phyloP scores from a whole-genome alignment of 176 grass and related monocot genomes.

The Lolium multiflorum region DNA sequence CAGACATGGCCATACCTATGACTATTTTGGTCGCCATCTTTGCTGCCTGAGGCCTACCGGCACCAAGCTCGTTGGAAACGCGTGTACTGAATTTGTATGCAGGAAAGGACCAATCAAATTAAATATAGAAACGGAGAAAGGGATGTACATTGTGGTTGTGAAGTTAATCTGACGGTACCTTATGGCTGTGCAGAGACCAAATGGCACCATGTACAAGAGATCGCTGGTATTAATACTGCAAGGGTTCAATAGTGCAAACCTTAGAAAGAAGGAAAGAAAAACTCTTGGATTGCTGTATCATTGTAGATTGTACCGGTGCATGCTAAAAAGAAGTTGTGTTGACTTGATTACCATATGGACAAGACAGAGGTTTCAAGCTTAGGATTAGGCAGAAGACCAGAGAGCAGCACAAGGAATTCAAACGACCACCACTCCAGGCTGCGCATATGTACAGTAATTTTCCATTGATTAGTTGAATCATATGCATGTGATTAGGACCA shows the following conservation, averaged over 20 bases:
- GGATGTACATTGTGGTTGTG: background rate
- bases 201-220: conserved; percentile 30
- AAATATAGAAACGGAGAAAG: background rate
- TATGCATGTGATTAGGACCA: background rate
- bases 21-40: background rate
- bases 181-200: conserved; percentile 11
- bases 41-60: conserved; percentile 4
- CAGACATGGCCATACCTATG: background rate
- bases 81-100: background rate
- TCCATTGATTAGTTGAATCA: background rate
- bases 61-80: conserved; percentile 13
- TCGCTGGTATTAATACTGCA: background rate
- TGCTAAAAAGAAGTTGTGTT: background rate
- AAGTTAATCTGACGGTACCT: background rate
- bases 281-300: too few relatives aligned
- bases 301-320: background rate
- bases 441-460: background rate
- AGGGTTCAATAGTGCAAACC: background rate
- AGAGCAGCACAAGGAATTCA: conserved; percentile 15
- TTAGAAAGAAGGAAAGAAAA: background rate
- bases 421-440: conserved; percentile 29
- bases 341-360: conserved; percentile 20
- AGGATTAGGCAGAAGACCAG: conserved; percentile 23
- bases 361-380: conserved; percentile 19
- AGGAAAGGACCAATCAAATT: background rate